A percentile compares a stretch with the other conserved stretches of the same genome.
Evolutionary conservation across 2,329 filamentous ascomycete species (phyloP).

Genomic region (Amphichorda felina): DNA sequence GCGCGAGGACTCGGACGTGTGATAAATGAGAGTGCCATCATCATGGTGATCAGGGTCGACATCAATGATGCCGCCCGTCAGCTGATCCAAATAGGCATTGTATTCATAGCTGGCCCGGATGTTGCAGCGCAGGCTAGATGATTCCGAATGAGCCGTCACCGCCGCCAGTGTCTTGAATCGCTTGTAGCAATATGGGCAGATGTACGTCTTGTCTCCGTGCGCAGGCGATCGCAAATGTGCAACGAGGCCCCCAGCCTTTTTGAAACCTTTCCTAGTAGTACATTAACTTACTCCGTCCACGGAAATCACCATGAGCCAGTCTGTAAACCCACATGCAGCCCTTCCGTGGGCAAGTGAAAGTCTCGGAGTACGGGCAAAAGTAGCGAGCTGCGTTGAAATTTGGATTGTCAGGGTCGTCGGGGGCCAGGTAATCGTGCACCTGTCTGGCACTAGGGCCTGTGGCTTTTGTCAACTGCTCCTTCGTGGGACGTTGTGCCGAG

Average conservation of each 20-base stretch:
- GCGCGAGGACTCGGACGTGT: constrained; percentile 1
- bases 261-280: constrained; percentile 26
- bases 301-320: not conserved
- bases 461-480: constrained; percentile 8
- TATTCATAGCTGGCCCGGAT: constrained; percentile 29
- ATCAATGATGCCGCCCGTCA: constrained; percentile 26
- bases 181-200: constrained; percentile 32
- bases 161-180: constrained; percentile 27
- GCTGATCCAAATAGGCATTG: constrained; percentile 21
- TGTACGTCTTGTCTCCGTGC: constrained; percentile 22
- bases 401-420: constrained; percentile 31
- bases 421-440: constrained; percentile 9
- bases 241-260: constrained; percentile 16
- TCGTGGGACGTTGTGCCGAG: constrained; percentile 8
- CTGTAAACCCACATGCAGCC: constrained; percentile 34
- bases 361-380: constrained; percentile 24
- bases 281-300: no score
- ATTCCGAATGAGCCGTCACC: constrained; percentile 36
- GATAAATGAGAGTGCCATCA: constrained; percentile 22
- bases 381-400: constrained; percentile 37
- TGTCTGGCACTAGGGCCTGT: constrained; percentile 6
- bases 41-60: constrained; percentile 10
- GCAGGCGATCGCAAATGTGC: constrained; percentile 30
- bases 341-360: constrained; percentile 41
- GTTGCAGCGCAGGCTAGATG: constrained; percentile 25